Percentiles rank a stretch among this genome's conserved stretches.
Conservation (phyloP, 2,329 filamentous ascomycete genomes). For the Knufia petricola region DNA sequence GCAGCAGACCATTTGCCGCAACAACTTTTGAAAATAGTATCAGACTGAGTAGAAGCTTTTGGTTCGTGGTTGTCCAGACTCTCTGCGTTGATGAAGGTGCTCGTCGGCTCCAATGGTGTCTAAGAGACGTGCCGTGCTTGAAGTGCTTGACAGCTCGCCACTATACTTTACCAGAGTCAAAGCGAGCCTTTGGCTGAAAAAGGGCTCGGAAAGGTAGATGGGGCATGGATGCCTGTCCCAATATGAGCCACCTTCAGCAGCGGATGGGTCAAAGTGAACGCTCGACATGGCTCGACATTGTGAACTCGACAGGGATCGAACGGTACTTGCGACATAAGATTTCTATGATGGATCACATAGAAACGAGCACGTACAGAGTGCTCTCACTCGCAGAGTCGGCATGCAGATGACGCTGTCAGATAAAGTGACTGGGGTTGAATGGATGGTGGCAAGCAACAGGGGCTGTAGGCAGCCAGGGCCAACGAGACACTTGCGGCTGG, state of each 20-base stretch:
- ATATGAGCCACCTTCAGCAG: not conserved
- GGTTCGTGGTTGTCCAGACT: not conserved
- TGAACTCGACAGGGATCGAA: not conserved
- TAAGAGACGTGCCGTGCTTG: not conserved
- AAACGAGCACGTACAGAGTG: no score
- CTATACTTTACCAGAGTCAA: not conserved
- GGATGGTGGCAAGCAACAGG: no score
- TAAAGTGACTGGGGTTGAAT: no score
- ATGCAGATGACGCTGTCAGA: no score
- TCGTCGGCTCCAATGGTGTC: not conserved
- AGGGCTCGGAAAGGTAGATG: not conserved
- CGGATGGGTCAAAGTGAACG: not conserved
- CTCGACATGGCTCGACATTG: not conserved
- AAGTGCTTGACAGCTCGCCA: not conserved
- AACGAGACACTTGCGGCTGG: no score
- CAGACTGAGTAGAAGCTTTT: not conserved
- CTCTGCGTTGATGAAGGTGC: not conserved
- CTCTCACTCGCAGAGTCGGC: no score
- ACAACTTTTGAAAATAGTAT: not conserved
- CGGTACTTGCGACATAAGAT: no score
- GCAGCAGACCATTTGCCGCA: not conserved
- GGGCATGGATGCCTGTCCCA: not conserved
- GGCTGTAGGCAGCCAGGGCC: no score
- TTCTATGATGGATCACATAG: no score
- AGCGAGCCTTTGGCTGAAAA: not conserved